Percentiles rank a stretch among this genome's conserved stretches.
These are phyloP conservation scores for Schizosaccharomyces cryophilus DNA, from an alignment of 805 yeast species.

Conservation along the genomic window DNA sequence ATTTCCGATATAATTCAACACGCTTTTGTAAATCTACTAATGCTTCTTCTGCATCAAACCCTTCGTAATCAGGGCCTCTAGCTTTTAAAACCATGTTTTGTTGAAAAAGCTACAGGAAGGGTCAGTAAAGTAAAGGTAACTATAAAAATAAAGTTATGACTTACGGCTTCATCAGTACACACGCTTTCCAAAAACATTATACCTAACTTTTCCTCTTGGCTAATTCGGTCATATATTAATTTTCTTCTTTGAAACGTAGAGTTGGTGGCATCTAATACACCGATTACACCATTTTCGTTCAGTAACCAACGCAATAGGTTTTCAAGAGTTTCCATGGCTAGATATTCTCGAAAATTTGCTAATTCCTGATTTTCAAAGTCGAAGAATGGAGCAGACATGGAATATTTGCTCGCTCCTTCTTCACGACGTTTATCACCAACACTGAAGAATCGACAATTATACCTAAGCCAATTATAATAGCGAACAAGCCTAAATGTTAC, in stretches of 20 bases:
- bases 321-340: slow-evolving; percentile 43
- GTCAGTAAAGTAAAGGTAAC: background rate
- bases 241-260: slow-evolving; percentile 51
- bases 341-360: slow-evolving; percentile 39
- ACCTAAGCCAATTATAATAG: slow-evolving; percentile 82
- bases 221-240: slow-evolving; percentile 31
- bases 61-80: slow-evolving; percentile 58
- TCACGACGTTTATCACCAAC: slow-evolving; percentile 79
- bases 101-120: slow-evolving; percentile 22
- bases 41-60: slow-evolving; percentile 46
- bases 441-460: slow-evolving; percentile 70
- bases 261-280: slow-evolving; percentile 83
- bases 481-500: slow-evolving; percentile 14
- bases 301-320: slow-evolving; percentile 80
- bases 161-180: slow-evolving; percentile 61
- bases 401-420: slow-evolving; percentile 4
- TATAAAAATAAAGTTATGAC: slow-evolving; percentile 24
- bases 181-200: slow-evolving; percentile 83
- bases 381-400: slow-evolving; percentile 64
- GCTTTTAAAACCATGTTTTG: slow-evolving; percentile 69
- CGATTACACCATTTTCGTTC: slow-evolving; percentile 57
- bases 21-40: slow-evolving; percentile 46
- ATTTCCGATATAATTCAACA: slow-evolving; percentile 46
- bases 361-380: slow-evolving; percentile 49
- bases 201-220: slow-evolving; percentile 39